phyloP scores from a whole-genome alignment of 148 eudicot species.

The Amaranthus palmeri region DNA sequence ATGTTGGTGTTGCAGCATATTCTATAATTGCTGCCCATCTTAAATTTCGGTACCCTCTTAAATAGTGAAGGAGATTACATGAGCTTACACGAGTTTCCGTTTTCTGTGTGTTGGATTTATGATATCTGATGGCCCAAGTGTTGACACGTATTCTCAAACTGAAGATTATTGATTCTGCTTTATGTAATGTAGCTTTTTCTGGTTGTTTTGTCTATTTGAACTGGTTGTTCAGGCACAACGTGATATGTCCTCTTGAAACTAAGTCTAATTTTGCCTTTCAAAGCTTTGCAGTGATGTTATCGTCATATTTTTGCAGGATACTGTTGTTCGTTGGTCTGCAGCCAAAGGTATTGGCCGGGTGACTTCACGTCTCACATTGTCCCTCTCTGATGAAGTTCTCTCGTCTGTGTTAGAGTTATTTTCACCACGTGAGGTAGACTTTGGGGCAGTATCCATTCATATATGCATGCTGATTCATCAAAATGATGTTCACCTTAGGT shows the following conservation, averaged over 20 bases:
- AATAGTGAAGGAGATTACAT: not conserved
- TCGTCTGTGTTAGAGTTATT: constrained; percentile 88
- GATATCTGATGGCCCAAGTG: not conserved
- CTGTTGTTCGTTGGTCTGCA: constrained; percentile 99
- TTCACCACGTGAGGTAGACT: constrained; percentile 85
- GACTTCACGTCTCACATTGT: constrained; percentile 67
- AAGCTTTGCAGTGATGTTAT: constrained; percentile 4
- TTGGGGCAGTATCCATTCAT: constrained; percentile 6
- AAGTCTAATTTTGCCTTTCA: not conserved
- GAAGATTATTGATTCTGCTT: not conserved
- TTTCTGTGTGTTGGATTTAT: not conserved
- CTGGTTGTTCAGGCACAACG: not conserved
- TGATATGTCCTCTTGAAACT: not conserved
- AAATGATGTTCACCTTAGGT: not conserved
- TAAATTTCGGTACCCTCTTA: too few relatives aligned
- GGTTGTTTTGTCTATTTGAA: not conserved
- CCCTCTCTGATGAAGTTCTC: constrained; percentile 88
- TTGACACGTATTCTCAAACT: not conserved
- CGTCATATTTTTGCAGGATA: constrained; percentile 52
- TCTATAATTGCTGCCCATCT: not conserved
- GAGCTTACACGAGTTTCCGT: constrained; percentile 3
- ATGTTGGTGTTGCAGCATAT: not conserved
- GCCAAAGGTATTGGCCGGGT: constrained; percentile 98
- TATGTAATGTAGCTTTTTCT: not conserved
- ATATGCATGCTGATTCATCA: constrained; percentile 5